These are phyloP conservation scores for Aspergillus sp. DNA, from an alignment of 2,329 filamentous ascomycete species.

Conservation along the genomic window DNA sequence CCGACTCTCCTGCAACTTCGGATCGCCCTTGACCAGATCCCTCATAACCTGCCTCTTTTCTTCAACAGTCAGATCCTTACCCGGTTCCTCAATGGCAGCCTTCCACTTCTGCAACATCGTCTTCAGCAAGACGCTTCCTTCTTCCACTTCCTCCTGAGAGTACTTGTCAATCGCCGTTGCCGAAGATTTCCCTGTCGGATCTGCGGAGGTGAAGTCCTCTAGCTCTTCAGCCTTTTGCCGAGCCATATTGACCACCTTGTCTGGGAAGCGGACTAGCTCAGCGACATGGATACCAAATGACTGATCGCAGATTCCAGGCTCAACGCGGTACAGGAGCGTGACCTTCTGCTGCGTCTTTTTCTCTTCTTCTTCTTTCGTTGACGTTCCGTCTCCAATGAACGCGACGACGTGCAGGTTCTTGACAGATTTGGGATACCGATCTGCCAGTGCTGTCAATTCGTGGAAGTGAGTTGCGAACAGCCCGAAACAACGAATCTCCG, in stretches of 20 bases:
- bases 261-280: constrained; percentile 91
- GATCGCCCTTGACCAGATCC: constrained; percentile 73
- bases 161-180: constrained; percentile 49
- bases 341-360: constrained; percentile 69
- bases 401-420: constrained; percentile 94
- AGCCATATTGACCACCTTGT: constrained; percentile 99
- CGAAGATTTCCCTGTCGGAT: constrained; percentile 47
- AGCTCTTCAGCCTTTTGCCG: constrained; percentile 97
- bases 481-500: constrained; percentile 89
- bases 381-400: constrained; percentile 67
- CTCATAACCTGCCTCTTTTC: constrained; percentile 77
- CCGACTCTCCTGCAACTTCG: constrained; percentile 60
- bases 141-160: constrained; percentile 81
- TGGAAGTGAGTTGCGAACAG: constrained; percentile 99
- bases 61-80: constrained; percentile 62
- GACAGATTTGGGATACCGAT: constrained; percentile 77
- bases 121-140: constrained; percentile 83
- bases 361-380: constrained; percentile 45
- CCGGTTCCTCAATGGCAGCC: constrained; percentile 64
- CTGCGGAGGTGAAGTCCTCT: constrained; percentile 71
- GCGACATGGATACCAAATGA: constrained; percentile 98
- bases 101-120: constrained; percentile 84
- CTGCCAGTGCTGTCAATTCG: constrained; percentile 86
- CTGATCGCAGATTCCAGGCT: constrained; percentile 93
- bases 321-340: constrained; percentile 93